phyloP scores from a whole-genome alignment of 2,329 filamentous ascomycete species.

The Trichophyton verrucosum region DNA sequence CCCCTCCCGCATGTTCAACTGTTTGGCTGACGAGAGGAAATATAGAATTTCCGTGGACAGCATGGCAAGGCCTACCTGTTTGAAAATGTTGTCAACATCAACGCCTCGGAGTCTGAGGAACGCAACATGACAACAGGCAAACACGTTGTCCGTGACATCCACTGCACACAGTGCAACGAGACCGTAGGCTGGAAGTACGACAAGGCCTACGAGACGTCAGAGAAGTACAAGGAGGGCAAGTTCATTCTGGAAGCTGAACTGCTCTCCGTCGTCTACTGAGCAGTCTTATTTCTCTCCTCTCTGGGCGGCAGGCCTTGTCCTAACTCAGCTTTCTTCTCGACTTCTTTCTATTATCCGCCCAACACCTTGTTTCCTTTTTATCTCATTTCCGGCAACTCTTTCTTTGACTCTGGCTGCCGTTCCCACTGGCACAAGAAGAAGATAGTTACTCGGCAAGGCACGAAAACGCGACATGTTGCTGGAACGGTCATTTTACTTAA shows the following conservation, averaged over 20 bases:
- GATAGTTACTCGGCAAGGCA: neutral
- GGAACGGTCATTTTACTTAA: neutral
- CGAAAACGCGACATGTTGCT: neutral
- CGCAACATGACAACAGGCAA: constrained; percentile 96
- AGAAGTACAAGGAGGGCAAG: constrained; percentile 99
- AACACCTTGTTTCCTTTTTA: neutral
- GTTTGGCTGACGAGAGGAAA: constrained; percentile 5
- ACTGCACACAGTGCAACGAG: constrained; percentile 79
- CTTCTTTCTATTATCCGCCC: neutral
- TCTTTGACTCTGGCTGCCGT: neutral
- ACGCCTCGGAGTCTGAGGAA: constrained; percentile 67
- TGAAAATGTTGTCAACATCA: constrained; percentile 84
- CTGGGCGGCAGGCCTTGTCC: neutral
- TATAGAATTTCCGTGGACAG: constrained; percentile 91
- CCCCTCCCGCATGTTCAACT: neutral
- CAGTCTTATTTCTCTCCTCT: neutral
- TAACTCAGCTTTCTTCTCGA: neutral
- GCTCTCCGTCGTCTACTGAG: constrained; percentile 61
- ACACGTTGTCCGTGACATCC: constrained; percentile 87
- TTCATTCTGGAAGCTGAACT: constrained; percentile 91
- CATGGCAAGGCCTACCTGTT: constrained; percentile 98
- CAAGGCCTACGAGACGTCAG: constrained; percentile 78
- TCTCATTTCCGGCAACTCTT: neutral
- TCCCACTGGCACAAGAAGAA: no score
- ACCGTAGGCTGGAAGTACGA: constrained; percentile 98